Evolutionary conservation across 371 early-diverging fungal genomes (phyloP).

Genomic region (Apophysomyces elegans): DNA sequence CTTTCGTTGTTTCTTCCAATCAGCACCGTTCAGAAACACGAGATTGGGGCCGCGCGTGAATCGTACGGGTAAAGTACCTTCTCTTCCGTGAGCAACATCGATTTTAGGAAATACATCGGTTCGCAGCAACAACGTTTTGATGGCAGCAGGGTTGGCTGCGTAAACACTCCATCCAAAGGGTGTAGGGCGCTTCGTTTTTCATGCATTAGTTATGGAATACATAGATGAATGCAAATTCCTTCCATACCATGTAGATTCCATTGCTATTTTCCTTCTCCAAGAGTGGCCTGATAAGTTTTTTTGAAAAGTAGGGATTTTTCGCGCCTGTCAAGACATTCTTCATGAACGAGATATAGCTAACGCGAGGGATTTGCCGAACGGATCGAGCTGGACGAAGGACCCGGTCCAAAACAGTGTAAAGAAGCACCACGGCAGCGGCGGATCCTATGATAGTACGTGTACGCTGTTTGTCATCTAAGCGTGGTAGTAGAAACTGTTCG

Average conservation of each 20-base stretch:
- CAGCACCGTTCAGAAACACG: conserved; percentile 26
- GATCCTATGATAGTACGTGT: neutral
- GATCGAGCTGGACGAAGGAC: conserved; percentile 4
- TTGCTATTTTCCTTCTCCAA: neutral
- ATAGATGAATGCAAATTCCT: neutral
- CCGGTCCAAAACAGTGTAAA: conserved; percentile 1
- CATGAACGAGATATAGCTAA: neutral
- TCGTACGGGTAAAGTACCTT: conserved; percentile 23
- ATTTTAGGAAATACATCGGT: conserved; percentile 27
- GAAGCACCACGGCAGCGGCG: conserved; percentile 5
- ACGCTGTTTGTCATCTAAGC: neutral
- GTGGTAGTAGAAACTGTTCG: neutral
- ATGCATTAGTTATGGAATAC: neutral
- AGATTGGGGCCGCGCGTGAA: conserved; percentile 34
- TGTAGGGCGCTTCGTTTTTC: conserved; percentile 6
- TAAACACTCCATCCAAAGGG: conserved; percentile 17
- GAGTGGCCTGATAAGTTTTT: neutral
- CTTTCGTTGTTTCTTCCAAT: conserved; percentile 39
- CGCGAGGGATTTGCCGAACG: conserved; percentile 13
- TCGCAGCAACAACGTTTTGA: conserved; percentile 14
- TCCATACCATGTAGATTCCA: conserved; percentile 13
- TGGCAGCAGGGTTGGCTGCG: conserved; percentile 5
- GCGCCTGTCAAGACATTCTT: conserved; percentile 1
- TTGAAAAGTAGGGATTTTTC: neutral
- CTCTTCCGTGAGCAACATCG: neutral